phyloP scores from a whole-genome alignment of 2,329 filamentous ascomycete genomes.

The Sporothrix inflata region DNA sequence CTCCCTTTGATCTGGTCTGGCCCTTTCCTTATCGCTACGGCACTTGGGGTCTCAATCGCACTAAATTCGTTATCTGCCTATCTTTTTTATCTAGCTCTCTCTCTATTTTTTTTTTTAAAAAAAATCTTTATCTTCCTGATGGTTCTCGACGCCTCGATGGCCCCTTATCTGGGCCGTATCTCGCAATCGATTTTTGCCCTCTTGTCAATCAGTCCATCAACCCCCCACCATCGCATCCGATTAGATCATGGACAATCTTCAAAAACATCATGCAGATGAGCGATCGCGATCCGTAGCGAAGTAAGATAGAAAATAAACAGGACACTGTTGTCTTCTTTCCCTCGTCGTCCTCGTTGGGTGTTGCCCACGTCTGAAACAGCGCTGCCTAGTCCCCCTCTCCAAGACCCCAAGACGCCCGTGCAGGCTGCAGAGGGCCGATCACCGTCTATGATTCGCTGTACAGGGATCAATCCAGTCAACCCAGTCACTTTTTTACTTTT shows the following conservation, averaged over 20 bases:
- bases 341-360: background rate
- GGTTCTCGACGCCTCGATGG: slow-evolving; percentile 7
- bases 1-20: slow-evolving; percentile 4
- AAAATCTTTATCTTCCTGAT: slow-evolving; percentile 6
- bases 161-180: slow-evolving; percentile 1
- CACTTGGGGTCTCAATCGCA: background rate
- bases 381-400: slow-evolving; percentile 1
- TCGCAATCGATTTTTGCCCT: background rate
- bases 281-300: background rate
- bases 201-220: background rate
- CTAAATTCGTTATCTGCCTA: background rate
- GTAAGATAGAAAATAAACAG: background rate
- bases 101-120: background rate
- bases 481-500: background rate
- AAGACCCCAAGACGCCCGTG: background rate
- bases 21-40: background rate
- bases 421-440: slow-evolving; percentile 5
- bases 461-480: background rate
- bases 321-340: background rate
- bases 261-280: background rate
- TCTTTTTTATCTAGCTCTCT: background rate
- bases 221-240: background rate
- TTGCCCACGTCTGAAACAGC: slow-evolving; percentile 5
- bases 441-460: slow-evolving; percentile 6
- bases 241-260: background rate